A percentile compares a stretch with the other conserved stretches of the same genome.
Evolutionary conservation across 106 monocot species (phyloP).

Genomic region (Triglochin maritima): DNA sequence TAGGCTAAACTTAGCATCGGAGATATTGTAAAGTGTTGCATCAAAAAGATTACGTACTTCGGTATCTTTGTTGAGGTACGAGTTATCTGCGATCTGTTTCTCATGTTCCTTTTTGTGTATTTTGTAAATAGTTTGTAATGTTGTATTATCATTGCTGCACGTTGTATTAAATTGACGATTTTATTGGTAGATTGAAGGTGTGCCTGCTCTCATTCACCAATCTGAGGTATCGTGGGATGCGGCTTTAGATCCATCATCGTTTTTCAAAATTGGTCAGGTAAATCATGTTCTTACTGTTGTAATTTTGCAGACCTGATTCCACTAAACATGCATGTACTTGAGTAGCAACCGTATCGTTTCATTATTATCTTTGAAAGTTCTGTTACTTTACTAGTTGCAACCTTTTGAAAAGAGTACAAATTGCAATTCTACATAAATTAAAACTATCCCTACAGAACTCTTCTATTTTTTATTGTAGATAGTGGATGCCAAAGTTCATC

Average conservation of each 20-base stretch:
- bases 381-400: not conserved
- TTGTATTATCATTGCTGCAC: no score
- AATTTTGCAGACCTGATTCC: not conserved
- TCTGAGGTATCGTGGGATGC: constrained; percentile 89
- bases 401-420: no score
- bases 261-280: constrained; percentile 84
- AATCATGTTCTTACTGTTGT: not conserved
- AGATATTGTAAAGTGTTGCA: constrained; percentile 71
- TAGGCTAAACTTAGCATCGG: constrained; percentile 83
- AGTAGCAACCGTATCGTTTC: not conserved
- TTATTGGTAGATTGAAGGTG: constrained; percentile 65
- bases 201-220: constrained; percentile 81
- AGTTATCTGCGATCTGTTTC: not conserved
- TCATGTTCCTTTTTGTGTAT: no score
- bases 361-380: not conserved
- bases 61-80: constrained; percentile 96
- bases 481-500: constrained; percentile 85
- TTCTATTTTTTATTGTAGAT: constrained; percentile 29
- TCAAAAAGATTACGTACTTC: constrained; percentile 75
- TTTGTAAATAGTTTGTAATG: no score
- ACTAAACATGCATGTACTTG: not conserved
- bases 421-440: not conserved
- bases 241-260: constrained; percentile 58
- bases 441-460: not conserved
- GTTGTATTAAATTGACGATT: not conserved